These are phyloP conservation scores for Gonapodya prolifera DNA, from an alignment of 192 early-diverging fungal genomes.

Conservation along the genomic window DNA sequence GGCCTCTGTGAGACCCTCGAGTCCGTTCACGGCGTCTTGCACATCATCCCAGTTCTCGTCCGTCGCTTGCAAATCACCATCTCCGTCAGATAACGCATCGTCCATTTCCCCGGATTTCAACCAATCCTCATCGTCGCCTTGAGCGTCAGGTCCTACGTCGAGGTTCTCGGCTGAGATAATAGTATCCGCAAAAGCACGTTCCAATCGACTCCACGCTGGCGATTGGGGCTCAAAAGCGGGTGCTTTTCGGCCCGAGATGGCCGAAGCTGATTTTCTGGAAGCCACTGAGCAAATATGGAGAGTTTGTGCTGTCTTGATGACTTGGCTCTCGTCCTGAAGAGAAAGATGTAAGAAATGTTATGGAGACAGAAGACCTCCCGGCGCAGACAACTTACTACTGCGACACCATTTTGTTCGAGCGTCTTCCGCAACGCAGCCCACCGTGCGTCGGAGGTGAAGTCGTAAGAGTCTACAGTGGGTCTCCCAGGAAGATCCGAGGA, in stretches of 20 bases:
- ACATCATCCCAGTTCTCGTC: neutral
- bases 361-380: too few species aligned
- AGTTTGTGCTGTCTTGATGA: too few species aligned
- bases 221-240: too few species aligned
- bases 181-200: too few species aligned
- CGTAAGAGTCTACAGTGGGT: neutral
- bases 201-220: too few species aligned
- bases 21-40: neutral
- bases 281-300: too few species aligned
- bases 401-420: neutral
- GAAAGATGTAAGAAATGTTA: too few species aligned
- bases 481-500: neutral
- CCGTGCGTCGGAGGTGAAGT: neutral
- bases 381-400: neutral
- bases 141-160: too few species aligned
- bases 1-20: neutral
- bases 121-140: neutral
- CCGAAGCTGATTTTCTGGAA: too few species aligned
- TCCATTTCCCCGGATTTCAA: neutral
- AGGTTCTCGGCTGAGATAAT: too few species aligned
- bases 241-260: too few species aligned
- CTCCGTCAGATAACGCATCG: neutral
- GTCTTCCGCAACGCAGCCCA: neutral
- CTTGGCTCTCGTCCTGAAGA: too few species aligned
- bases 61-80: neutral